Base-by-base conservation (phyloP, 306 rosid genomes). In the Lotus japonicus region DNA sequence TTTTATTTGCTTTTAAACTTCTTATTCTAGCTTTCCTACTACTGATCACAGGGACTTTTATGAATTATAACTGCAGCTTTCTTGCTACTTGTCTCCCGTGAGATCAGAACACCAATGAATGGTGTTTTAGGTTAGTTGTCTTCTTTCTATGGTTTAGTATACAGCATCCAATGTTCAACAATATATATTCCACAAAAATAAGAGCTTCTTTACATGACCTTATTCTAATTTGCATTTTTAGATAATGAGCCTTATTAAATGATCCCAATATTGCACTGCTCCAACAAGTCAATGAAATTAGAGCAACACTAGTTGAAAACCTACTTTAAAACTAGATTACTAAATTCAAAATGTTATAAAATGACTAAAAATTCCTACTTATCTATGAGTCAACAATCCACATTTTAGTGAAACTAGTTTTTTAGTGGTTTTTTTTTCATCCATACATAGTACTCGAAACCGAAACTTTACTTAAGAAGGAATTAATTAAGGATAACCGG, bases 41-140 rank as follows among this genome's bases (percentile, higher is more conserved):
- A 17, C 68, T 38, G 38, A 26, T n/a, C n/a, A n/a, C n/a, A n/a
- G n/a, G n/a, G n/a, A n/a, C 59, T 58, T 78, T 28, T 72, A n/a
- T 76, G 50, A 17, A 62, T 49, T 64, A 19, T 11, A 54, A 55
- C 67, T 85, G 84, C 79, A 92, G 98, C n/a, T 92, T 92, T 77
- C 95, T 92, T 46, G 98, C 98, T 14, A 92, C 98, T n/a, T 5
- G 98, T 92, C 64, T 92, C 98, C 57, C 96, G 89, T 49, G 98
- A 92, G 80, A 92, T 92, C 82, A 82, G 98, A 76, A 89, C 98
- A 14, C 98, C 98, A 49, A 92, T 92, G 98, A 92, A 89, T 52
- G 98, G 98, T 59, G 96, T 92, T 73, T 86, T 92, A 17, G 98
- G 98, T 92, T 82, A 84, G 96, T 64, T 69, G 59, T 59, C 38